These are phyloP conservation scores for Sextonia rubra DNA, from an alignment of 164 flowering plant genomes.

Conservation along the genomic window DNA sequence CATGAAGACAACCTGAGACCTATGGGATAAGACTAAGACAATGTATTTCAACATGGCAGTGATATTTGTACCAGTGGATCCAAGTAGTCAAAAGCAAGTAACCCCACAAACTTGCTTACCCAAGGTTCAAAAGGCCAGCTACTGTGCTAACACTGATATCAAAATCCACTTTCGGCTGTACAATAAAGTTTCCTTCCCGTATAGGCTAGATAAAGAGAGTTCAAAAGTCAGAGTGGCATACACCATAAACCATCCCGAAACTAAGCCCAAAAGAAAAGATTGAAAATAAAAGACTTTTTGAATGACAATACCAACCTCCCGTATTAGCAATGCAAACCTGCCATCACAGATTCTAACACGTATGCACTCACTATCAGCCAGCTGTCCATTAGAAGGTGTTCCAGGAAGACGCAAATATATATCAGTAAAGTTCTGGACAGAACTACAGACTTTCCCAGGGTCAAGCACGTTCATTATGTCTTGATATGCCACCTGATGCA, in stretches of 20 bases:
- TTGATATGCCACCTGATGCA: constrained; percentile 72
- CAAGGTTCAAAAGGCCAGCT: constrained; percentile 96
- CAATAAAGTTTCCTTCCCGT: constrained; percentile 90
- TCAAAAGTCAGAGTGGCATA: neutral
- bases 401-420: constrained; percentile 84
- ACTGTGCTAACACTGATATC: constrained; percentile 94
- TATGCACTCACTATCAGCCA: constrained; percentile 91
- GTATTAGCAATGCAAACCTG: constrained; percentile 88
- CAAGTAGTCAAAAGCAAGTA: neutral
- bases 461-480: constrained; percentile 85
- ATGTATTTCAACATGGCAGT: no score
- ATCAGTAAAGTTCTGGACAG: constrained; percentile 90
- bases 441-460: constrained; percentile 78
- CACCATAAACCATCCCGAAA: no score
- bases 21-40: no score
- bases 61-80: neutral
- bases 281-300: neutral
- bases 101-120: constrained; percentile 42
- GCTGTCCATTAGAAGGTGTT: constrained; percentile 66
- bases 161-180: constrained; percentile 99
- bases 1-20: no score
- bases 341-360: constrained; percentile 98
- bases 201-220: constrained; percentile 55
- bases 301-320: constrained; percentile 63
- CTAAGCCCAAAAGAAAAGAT: neutral